phyloP scores from a whole-genome alignment of 768 basidiomycete species.

The Termitomyces sp. region DNA sequence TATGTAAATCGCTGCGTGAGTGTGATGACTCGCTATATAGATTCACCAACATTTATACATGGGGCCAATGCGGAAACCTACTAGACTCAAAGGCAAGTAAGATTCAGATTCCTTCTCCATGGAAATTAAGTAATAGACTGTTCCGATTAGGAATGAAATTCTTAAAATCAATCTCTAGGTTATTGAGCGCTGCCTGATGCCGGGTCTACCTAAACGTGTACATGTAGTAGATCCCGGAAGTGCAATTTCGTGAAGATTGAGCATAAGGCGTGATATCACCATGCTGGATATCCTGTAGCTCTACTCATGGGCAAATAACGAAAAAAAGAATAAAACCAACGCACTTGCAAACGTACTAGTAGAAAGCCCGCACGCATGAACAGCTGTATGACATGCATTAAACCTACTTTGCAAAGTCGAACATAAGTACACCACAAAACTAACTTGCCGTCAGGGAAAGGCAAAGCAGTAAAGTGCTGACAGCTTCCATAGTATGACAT shows the following conservation, averaged over 20 bases:
- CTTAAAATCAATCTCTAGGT: background rate
- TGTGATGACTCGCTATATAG: no score
- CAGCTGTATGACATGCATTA: background rate
- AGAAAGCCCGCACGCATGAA: background rate
- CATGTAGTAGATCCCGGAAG: background rate
- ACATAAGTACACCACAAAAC: background rate
- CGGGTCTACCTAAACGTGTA: background rate
- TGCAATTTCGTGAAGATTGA: constrained; percentile 4
- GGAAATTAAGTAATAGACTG: no score
- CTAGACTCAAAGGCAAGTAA: no score
- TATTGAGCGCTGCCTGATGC: background rate
- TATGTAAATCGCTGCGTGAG: no score
- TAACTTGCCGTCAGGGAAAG: background rate
- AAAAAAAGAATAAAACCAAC: background rate
- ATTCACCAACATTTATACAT: no score
- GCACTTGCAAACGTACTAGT: background rate
- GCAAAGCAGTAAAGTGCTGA: background rate
- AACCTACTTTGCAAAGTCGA: background rate
- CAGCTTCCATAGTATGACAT: background rate
- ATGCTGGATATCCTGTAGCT: background rate
- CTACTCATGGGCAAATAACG: background rate
- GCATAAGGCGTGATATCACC: constrained; percentile 10
- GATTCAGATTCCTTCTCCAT: no score
- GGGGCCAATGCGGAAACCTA: no score
- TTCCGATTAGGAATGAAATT: background rate